A percentile compares a stretch with the other conserved stretches of the same genome.
Evolutionary conservation across 192 early-diverging fungal genomes (phyloP).

Genomic region (Podochytrium sp.): DNA sequence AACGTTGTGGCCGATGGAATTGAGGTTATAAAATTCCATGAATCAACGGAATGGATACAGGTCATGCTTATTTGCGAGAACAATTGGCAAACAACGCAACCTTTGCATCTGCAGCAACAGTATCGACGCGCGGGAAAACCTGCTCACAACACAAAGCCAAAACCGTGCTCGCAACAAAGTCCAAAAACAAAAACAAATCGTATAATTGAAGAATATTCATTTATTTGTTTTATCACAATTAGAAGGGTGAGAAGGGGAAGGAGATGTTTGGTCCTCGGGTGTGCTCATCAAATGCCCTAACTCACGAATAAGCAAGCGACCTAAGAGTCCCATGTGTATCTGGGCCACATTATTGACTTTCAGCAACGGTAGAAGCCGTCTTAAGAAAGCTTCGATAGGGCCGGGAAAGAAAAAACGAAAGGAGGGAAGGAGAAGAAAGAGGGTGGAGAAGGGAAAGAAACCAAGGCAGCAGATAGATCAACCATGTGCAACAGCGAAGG

Average conservation of each 20-base stretch:
- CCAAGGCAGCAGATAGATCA: background rate
- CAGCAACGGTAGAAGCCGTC: slow-evolving; percentile 23
- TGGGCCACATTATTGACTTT: slow-evolving; percentile 30
- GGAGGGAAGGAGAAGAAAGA: background rate
- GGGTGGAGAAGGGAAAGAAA: background rate
- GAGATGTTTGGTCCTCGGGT: slow-evolving; percentile 23
- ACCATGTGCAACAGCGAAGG: background rate
- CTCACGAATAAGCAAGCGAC: slow-evolving; percentile 19
- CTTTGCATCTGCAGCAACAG: too few species aligned
- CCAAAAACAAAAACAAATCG: too few species aligned
- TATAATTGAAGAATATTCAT: too few species aligned
- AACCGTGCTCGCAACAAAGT: too few species aligned
- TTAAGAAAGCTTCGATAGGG: slow-evolving; percentile 31
- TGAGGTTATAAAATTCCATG: too few species aligned
- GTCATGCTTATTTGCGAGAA: too few species aligned
- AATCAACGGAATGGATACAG: too few species aligned
- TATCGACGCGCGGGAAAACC: too few species aligned
- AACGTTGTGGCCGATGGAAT: too few species aligned
- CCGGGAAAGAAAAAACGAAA: background rate
- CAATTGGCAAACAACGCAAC: too few species aligned
- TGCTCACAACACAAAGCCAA: too few species aligned
- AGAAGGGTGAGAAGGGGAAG: background rate
- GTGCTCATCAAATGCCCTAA: slow-evolving; percentile 13
- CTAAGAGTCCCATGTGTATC: slow-evolving; percentile 13
- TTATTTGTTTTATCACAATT: too few species aligned